Conservation (phyloP, 1,284 basidiomycete species). For the Sporisorium scitamineum region DNA sequence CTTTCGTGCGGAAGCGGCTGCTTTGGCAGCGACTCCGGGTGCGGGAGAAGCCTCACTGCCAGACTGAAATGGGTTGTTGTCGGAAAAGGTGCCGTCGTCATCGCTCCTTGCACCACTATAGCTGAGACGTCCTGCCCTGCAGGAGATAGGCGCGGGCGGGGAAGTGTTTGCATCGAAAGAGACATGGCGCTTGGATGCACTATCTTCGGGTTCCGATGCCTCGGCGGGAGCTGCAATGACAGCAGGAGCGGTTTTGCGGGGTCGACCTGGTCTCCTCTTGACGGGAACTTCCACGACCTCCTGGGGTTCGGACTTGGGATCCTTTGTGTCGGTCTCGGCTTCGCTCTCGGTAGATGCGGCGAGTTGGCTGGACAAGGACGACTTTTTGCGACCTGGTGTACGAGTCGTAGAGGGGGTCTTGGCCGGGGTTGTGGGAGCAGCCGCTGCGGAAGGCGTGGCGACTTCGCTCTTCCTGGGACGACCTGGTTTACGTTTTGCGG, state of each 20-base stretch:
- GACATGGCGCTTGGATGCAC: constrained; percentile 19
- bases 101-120: constrained; percentile 55
- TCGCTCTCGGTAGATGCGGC: constrained; percentile 25
- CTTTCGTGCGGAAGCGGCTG: constrained; percentile 34
- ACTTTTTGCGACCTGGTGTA: constrained; percentile 39
- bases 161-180: constrained; percentile 25
- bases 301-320: constrained; percentile 5
- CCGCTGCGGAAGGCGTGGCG: constrained; percentile 12
- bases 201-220: constrained; percentile 74
- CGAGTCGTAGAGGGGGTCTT: constrained; percentile 15
- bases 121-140: constrained; percentile 32
- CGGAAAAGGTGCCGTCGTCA: constrained; percentile 70
- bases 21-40: constrained; percentile 32
- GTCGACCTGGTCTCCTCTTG: constrained; percentile 32
- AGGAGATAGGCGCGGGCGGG: constrained; percentile 6
- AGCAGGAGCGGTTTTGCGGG: constrained; percentile 39
- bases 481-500: constrained; percentile 43
- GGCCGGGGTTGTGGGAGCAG: constrained; percentile 10
- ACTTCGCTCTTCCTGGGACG: constrained; percentile 45
- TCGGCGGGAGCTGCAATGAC: constrained; percentile 15
- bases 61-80: constrained; percentile 74
- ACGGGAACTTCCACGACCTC: constrained; percentile 14
- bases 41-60: constrained; percentile 70
- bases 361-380: constrained; percentile 23
- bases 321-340: constrained; percentile 16